Evolutionary conservation across 179 eudicot genomes (phyloP), one percentile per base, ranked within the genome.

Genomic region (Camellia oleifera): DNA sequence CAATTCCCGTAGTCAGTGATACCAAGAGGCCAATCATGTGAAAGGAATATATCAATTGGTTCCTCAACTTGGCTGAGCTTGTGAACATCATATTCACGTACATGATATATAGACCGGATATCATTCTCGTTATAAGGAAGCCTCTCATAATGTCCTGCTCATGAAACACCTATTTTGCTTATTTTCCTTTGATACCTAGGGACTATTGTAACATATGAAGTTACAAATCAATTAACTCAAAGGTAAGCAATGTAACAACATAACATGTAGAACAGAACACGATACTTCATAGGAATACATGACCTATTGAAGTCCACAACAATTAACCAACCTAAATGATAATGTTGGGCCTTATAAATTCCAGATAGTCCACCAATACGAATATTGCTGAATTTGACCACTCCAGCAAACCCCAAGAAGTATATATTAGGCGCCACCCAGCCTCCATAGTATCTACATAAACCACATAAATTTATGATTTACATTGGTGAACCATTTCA

Each of bases 311-410:
- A 52, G 60, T 45, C 52, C 64, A 54, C 58, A 75, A 40, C 11
- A 40, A 8, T 45, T 77, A 42, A 75, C 84, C 78, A 82, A 96
- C 99, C 99, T 91, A 83, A 77, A 80, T 79, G 80, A 83, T 94
- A 96, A 83, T 94, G 87, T 15, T 85, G 86, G 65, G 85, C 76
- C 74, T 96, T 96, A 86, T 92, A 96, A 58, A 96, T 96, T 85
- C 99, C 98, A 40, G 99, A 96, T 75, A 96, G 84, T 72, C 99
- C 99, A 83, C 98, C 99, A 80, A 96, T 92, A 64, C 99, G 93
- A 74, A 96, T 84, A 79, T 85, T 92, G 50, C 99, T 97, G 88
- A 94, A 96, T 88, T 92, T 96, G 85, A 96, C 86, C 72, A 96
- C 91, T 85, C 99, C 99, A 26, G 97, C 94, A 90, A 89, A 91